Percentiles rank a stretch among this genome's conserved stretches.
These are phyloP conservation scores for Globisporangium yorkense DNA, from an alignment of 352 stramenopile genomes.

Conservation along the genomic window DNA sequence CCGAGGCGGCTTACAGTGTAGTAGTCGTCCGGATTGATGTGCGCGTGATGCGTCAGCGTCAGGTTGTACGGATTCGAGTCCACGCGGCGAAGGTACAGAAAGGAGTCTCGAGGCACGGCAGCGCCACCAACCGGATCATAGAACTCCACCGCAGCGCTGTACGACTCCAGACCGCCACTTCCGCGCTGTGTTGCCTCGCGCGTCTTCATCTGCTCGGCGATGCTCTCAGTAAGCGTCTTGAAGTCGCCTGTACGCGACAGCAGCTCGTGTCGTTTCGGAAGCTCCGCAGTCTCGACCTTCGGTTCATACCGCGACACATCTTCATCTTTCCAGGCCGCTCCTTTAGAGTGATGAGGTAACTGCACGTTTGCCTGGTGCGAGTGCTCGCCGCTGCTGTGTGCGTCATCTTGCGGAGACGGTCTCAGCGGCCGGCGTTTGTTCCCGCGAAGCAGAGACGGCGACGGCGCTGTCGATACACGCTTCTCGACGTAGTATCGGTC, in stretches of 20 bases:
- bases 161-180: background rate
- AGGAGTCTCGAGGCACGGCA: conserved; percentile 44
- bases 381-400: background rate
- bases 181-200: background rate
- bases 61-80: conserved; percentile 79
- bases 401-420: background rate
- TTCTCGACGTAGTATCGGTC: conserved; percentile 61
- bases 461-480: conserved; percentile 31
- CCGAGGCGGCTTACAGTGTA: conserved; percentile 88
- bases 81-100: conserved; percentile 66
- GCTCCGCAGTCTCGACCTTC: conserved; percentile 3
- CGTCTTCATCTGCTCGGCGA: conserved; percentile 34
- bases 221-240: conserved; percentile 54
- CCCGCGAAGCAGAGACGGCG: conserved; percentile 6
- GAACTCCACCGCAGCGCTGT: background rate
- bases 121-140: background rate
- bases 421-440: conserved; percentile 6
- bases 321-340: background rate
- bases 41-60: conserved; percentile 49
- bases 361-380: background rate
- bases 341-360: too few relatives aligned
- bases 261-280: conserved; percentile 31
- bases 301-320: conserved; percentile 2
- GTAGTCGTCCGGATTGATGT: conserved; percentile 77
- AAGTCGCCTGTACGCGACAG: conserved; percentile 38